Percentiles rank a stretch among this genome's conserved stretches.
Evolutionary conservation across 2,329 filamentous ascomycete genomes (phyloP).

Genomic region (Apiospora pterosperma): DNA sequence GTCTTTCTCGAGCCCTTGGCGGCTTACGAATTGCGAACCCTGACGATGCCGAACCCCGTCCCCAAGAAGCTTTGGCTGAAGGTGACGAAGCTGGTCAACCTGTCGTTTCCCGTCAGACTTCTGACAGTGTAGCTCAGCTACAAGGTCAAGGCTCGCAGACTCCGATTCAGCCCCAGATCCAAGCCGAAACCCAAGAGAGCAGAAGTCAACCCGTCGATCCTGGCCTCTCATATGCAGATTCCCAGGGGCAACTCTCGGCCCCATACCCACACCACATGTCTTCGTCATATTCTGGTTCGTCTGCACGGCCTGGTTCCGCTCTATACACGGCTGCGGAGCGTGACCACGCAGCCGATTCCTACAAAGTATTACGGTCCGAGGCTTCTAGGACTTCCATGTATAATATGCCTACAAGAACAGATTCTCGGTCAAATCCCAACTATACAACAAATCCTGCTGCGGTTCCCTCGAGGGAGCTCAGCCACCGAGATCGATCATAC

Average conservation of each 20-base stretch:
- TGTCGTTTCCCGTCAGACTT: conserved; percentile 12
- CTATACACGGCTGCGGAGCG: conserved; percentile 26
- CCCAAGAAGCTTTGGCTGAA: conserved; percentile 28
- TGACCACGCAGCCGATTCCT: conserved; percentile 32
- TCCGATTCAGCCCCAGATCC: conserved; percentile 3
- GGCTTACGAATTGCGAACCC: conserved; percentile 96
- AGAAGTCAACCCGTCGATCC: not conserved
- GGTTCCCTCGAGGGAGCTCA: conserved; percentile 65
- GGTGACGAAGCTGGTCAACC: conserved; percentile 20
- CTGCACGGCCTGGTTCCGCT: conserved; percentile 29
- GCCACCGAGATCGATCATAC: conserved; percentile 67
- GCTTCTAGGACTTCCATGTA: conserved; percentile 55
- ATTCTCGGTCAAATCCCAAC: conserved; percentile 58
- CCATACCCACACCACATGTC: conserved; percentile 20
- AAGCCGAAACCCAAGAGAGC: conserved; percentile 6
- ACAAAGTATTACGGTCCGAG: conserved; percentile 51
- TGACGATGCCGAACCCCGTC: conserved; percentile 59
- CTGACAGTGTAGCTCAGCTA: not conserved
- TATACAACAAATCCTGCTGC: conserved; percentile 46
- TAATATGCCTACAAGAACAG: conserved; percentile 53
- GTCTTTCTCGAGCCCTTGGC: conserved; percentile 86
- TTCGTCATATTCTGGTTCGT: conserved; percentile 21
- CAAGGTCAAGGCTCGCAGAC: not conserved
- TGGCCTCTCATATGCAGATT: not conserved
- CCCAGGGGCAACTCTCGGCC: conserved; percentile 13